A percentile compares a stretch with the other conserved stretches of the same genome.
Evolutionary conservation across 345 rosid species (phyloP).

Genomic region (Psidium guajava): DNA sequence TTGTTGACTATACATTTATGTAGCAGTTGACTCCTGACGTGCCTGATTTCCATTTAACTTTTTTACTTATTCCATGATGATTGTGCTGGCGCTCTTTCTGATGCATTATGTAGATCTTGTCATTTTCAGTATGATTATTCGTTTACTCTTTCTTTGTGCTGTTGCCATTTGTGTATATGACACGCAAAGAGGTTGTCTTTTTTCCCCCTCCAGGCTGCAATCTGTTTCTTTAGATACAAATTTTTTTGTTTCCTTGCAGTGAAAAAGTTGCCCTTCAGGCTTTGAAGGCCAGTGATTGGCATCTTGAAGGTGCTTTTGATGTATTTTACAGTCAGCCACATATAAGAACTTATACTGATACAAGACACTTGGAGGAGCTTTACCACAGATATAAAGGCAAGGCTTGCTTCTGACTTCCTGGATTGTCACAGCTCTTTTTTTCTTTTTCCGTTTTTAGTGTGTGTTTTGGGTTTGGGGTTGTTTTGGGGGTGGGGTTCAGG

Average conservation of each 20-base stretch:
- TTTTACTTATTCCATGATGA: neutral
- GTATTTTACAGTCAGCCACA: slow-evolving; percentile 84
- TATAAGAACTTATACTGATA: slow-evolving; percentile 50
- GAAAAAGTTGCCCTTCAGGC: slow-evolving; percentile 81
- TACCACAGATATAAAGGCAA: slow-evolving; percentile 88
- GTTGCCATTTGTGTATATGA: neutral
- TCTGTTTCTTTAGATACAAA: neutral
- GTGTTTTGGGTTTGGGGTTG: too few species aligned
- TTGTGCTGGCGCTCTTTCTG: neutral
- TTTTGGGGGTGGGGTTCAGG: too few species aligned
- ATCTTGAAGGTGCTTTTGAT: slow-evolving; percentile 93
- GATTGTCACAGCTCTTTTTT: neutral
- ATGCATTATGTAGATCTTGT: neutral
- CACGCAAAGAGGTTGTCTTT: neutral
- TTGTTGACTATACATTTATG: neutral
- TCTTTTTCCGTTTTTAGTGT: neutral
- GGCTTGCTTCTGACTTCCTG: neutral
- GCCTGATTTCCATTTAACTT: neutral
- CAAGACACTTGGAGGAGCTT: slow-evolving; percentile 87
- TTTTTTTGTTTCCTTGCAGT: slow-evolving; percentile 28
- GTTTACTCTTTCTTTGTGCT: neutral
- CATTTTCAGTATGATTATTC: neutral
- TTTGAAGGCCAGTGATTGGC: slow-evolving; percentile 90
- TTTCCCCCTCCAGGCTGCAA: neutral
- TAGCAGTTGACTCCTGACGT: neutral